Conservation (phyloP, 2,329 filamentous ascomycete genomes). For the Trichoderma afroharzianum region DNA sequence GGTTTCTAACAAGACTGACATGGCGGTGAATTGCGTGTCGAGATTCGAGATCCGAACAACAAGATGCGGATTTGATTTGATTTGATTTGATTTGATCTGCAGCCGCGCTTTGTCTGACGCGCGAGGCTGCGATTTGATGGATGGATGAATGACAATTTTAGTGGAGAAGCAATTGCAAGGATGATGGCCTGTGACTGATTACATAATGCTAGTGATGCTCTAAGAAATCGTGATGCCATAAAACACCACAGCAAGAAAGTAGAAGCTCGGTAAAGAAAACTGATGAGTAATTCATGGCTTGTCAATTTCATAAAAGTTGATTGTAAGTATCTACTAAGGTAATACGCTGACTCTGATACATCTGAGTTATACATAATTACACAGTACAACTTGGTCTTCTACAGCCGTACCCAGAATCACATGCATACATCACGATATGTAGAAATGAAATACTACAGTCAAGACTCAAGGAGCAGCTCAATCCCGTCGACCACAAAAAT, state of each 20-base stretch:
- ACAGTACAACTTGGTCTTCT: neutral
- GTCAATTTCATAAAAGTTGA: neutral
- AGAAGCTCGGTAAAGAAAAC: neutral
- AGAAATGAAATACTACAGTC: neutral
- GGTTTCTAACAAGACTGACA: conserved; percentile 94
- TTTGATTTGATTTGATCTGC: neutral
- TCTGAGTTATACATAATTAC: neutral
- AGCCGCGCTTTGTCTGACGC: conserved; percentile 1
- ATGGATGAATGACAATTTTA: neutral
- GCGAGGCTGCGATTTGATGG: conserved; percentile 5
- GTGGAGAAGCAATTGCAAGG: neutral
- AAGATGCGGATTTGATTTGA: neutral
- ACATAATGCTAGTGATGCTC: neutral
- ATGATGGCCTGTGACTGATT: neutral
- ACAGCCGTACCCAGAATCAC: neutral
- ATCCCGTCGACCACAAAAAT: neutral
- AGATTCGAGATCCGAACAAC: neutral
- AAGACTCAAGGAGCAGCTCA: neutral
- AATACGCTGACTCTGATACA: neutral
- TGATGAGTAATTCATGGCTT: neutral
- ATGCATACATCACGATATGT: neutral
- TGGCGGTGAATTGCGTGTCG: conserved; percentile 35
- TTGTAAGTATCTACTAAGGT: neutral
- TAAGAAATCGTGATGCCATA: neutral
- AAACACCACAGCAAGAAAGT: neutral